Base-by-base conservation (phyloP, 2,329 filamentous ascomycete species). In the Colletotrichum trifolii region DNA sequence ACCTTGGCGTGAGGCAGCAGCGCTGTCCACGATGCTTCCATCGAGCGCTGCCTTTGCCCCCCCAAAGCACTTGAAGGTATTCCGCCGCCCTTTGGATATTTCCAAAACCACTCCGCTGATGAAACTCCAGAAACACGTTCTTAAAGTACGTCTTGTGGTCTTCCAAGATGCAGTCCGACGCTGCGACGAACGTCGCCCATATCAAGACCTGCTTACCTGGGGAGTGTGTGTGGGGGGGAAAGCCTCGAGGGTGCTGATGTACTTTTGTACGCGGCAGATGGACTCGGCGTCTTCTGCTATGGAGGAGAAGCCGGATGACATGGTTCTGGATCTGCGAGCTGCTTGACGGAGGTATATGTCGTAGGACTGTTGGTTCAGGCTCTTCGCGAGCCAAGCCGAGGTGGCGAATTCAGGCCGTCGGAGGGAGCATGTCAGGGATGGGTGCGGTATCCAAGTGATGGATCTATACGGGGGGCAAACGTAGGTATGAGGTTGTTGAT, bases 131-230 rank as follows among this genome's bases (percentile, higher is more conserved):
- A 0, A 74, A 25, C 0, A 67, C 53, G 0, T 59, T 54, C 34
- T 71, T 68, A 2, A 74, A 74, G 34, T 70, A 74, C 0, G 12
- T 6, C 17, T 70, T 73, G 39, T 74, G 73, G 34, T 74, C 72
- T 0, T 70, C 68, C 3, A 73, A 55, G 1, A 70, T 61, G 0
- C 71, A 71, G 13, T 71, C 71, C 0, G 73, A 74, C 0, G 73
- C 73, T 0, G 72, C 73, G 0, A 74, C 68, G 25, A 74, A 74
- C 0, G 71, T 72, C 0, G 71, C 71, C 73, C 73, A 74, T 1
- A 74, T 54, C 2, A 74, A 50, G 33, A 74, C 73, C 3, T 72
- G 70, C 0, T 68, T 68, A 0, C 71, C 69, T 0, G 72, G 71
- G 0, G 73, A 72, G 0, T 59, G 64, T 0, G n/a, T n/a, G n/a